Conservation (phyloP, 208 protist species). For the Angomonas ambiguus region DNA sequence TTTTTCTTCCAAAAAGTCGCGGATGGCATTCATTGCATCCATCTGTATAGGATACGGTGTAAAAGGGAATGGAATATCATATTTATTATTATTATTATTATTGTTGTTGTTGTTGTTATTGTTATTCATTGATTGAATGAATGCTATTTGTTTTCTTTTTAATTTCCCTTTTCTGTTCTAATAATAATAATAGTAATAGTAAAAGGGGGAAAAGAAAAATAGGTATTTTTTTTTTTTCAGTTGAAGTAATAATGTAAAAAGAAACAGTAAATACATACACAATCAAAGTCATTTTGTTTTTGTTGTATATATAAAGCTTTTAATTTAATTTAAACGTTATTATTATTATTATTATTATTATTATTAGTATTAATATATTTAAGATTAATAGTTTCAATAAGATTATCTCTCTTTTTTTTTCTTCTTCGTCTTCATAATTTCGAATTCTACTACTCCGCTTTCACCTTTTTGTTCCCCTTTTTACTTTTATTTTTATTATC, state of each 20-base stretch:
- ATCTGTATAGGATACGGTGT: constrained; percentile 70
- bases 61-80: constrained; percentile 67
- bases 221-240: background rate
- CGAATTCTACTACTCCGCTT: background rate
- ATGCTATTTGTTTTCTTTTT: background rate
- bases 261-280: background rate
- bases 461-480: no score
- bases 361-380: background rate
- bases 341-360: no score
- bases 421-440: background rate
- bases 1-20: constrained; percentile 30
- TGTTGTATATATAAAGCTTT: no score
- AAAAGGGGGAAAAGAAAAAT: background rate
- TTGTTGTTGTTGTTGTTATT: background rate
- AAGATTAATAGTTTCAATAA: background rate
- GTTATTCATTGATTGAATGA: no score
- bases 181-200: no score
- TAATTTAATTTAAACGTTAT: no score
- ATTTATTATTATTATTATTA: constrained; percentile 9
- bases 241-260: background rate
- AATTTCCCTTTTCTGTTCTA: background rate
- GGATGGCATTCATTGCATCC: constrained; percentile 58
- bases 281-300: no score
- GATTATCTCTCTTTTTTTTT: background rate
- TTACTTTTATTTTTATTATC: no score